A percentile compares a stretch with the other conserved stretches of the same genome.
These are phyloP conservation scores for Sphaerulina musiva DNA, from an alignment of 2,329 filamentous ascomycete genomes.

Conservation along the genomic window DNA sequence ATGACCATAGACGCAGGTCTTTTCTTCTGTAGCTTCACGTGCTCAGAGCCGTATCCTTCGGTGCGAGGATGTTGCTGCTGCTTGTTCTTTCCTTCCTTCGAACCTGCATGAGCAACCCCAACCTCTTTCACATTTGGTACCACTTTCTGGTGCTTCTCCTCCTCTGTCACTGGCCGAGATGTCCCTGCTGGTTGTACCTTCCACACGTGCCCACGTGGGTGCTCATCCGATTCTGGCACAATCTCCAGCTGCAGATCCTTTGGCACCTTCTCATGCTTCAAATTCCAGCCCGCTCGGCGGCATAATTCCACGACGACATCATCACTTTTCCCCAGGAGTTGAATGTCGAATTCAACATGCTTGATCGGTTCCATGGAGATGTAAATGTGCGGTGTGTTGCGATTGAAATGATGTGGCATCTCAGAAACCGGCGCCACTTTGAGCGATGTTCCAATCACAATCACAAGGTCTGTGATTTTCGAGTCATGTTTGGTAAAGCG, in stretches of 20 bases:
- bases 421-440: conserved; percentile 95
- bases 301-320: conserved; percentile 82
- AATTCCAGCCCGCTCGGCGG: conserved; percentile 69
- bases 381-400: conserved; percentile 33
- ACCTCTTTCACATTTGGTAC: neutral
- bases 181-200: neutral
- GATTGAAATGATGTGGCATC: conserved; percentile 46
- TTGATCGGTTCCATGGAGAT: conserved; percentile 56
- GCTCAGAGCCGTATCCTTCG: neutral
- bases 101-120: neutral
- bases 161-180: neutral
- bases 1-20: neutral
- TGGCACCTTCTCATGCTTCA: conserved; percentile 67
- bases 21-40: neutral
- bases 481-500: conserved; percentile 77
- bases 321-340: conserved; percentile 92
- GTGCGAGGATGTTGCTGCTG: neutral
- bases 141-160: neutral
- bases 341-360: conserved; percentile 94
- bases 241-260: conserved; percentile 10
- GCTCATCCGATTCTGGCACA: conserved; percentile 3
- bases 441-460: conserved; percentile 92
- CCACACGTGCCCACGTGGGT: conserved; percentile 7
- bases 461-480: conserved; percentile 74
- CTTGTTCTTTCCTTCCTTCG: neutral